Evolutionary conservation across 2,329 filamentous ascomycete genomes (phyloP), one percentile per base, ranked within the genome.

Genomic region (Berkeleyomyces rouxiae): DNA sequence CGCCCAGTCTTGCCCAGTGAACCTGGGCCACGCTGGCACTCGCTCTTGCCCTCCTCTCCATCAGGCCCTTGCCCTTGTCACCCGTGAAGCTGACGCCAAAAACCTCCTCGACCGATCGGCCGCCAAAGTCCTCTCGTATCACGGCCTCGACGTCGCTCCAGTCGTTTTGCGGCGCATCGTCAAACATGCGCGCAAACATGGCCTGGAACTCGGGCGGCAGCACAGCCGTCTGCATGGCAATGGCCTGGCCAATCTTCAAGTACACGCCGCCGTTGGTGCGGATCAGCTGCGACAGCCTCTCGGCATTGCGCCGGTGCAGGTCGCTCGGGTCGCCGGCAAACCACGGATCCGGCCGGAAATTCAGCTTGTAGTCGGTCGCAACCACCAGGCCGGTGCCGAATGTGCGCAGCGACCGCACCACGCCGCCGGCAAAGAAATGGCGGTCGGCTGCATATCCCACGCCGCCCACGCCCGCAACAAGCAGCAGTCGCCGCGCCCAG

Each of bases 101-200:
- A 0, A 96, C 89, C 67, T 96, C 90, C 74, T 96, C 90, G 0
- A 86, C 84, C 33, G 84, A 84, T 71, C 83, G 86, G 3, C 86
- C 82, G n/a, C 82, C 88, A 77, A 96, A 97, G 69, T 97, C 93
- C 71, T 95, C 84, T 31, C 82, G 78, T 47, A 99, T 87, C 10
- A 97, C 91, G 70, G 79, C 82, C 75, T 95, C 86, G 1, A 96
- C 85, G 59, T 92, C 88, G 67, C 78, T 80, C 91, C 91, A 97
- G 49, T 81, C 79, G 71, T 95, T 93, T 77, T 96, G 91, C 44
- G 92, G 91, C 66, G 93, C 93, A 76, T 97, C 92, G 71, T 97
- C 93, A 71, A 97, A 99, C 90, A 99, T 96, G 69, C 87, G 82
- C 31, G 86, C 79, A 71, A 99, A 99, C 90, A 96, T 97, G 70